These are phyloP conservation scores for Tuber brumale DNA, from an alignment of 495 filamentous ascomycete species.

Conservation along the genomic window DNA sequence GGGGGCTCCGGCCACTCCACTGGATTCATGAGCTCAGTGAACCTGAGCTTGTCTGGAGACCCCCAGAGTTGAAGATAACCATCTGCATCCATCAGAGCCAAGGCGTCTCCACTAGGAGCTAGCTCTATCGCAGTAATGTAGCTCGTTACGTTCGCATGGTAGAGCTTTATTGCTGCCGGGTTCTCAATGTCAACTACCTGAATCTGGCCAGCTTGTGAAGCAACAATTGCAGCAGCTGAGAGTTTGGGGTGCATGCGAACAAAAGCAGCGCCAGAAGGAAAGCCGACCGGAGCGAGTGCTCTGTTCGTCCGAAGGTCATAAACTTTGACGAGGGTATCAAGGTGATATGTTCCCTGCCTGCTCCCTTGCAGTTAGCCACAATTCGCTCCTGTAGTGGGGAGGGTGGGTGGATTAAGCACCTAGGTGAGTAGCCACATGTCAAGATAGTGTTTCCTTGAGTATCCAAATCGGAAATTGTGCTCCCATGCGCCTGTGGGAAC, in stretches of 20 bases:
- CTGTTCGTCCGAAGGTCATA: slow-evolving; percentile 84
- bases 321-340: slow-evolving; percentile 86
- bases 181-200: slow-evolving; percentile 96
- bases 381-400: not conserved
- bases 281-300: slow-evolving; percentile 80
- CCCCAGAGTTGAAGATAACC: slow-evolving; percentile 84
- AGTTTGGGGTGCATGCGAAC: slow-evolving; percentile 92
- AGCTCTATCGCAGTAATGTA: slow-evolving; percentile 73
- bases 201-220: slow-evolving; percentile 81
- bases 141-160: slow-evolving; percentile 68
- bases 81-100: slow-evolving; percentile 73
- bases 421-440: slow-evolving; percentile 85
- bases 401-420: slow-evolving; percentile 46
- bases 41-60: slow-evolving; percentile 78
- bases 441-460: slow-evolving; percentile 83
- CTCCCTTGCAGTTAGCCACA: slow-evolving; percentile 39
- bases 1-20: slow-evolving; percentile 65
- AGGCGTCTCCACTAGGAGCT: slow-evolving; percentile 81
- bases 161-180: slow-evolving; percentile 77
- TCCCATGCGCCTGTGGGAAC: slow-evolving; percentile 74
- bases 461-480: slow-evolving; percentile 89
- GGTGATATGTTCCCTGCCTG: slow-evolving; percentile 51
- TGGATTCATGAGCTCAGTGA: slow-evolving; percentile 74
- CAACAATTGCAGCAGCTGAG: slow-evolving; percentile 84
- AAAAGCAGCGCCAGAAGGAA: slow-evolving; percentile 83